Conservation (phyloP, 2,329 filamentous ascomycete genomes). For the Penicillium nordicum region DNA sequence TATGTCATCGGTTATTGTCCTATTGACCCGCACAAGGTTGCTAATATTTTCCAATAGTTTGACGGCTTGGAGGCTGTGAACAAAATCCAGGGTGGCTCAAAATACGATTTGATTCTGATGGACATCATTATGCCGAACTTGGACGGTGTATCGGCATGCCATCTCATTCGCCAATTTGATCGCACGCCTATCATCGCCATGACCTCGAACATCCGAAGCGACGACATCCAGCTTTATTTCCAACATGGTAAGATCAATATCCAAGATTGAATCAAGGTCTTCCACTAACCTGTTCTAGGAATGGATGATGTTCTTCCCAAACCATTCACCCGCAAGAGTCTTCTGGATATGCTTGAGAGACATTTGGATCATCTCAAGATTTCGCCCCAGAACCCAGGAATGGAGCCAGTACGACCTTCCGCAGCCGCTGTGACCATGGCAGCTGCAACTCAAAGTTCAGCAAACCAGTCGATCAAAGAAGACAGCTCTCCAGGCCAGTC, state of each 20-base stretch:
- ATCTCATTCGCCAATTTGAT: slow-evolving; percentile 85
- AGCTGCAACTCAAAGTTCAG: slow-evolving; percentile 46
- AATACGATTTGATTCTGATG: slow-evolving; percentile 74
- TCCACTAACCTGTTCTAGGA: slow-evolving; percentile 52
- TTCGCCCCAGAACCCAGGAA: slow-evolving; percentile 48
- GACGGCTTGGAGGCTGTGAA: slow-evolving; percentile 90
- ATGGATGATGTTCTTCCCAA: slow-evolving; percentile 98
- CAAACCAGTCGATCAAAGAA: slow-evolving; percentile 57
- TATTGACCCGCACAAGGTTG: slow-evolving; percentile 1
- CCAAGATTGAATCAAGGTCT: not conserved
- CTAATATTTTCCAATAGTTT: slow-evolving; percentile 49
- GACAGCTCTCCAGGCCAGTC: slow-evolving; percentile 62
- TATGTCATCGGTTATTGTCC: slow-evolving; percentile 40
- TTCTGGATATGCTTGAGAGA: slow-evolving; percentile 81
- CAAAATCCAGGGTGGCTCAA: slow-evolving; percentile 67
- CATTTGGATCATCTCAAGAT: slow-evolving; percentile 82
- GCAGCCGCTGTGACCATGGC: slow-evolving; percentile 43
- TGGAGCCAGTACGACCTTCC: slow-evolving; percentile 47
- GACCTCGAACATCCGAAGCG: slow-evolving; percentile 96
- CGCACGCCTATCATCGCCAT: slow-evolving; percentile 89
- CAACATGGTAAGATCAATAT: slow-evolving; percentile 69
- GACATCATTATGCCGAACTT: slow-evolving; percentile 97
- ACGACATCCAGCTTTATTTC: slow-evolving; percentile 97
- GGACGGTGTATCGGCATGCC: slow-evolving; percentile 90
- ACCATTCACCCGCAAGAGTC: slow-evolving; percentile 86